These are phyloP conservation scores for Nemania sp. DNA, from an alignment of 2,329 filamentous ascomycete species.

Conservation along the genomic window DNA sequence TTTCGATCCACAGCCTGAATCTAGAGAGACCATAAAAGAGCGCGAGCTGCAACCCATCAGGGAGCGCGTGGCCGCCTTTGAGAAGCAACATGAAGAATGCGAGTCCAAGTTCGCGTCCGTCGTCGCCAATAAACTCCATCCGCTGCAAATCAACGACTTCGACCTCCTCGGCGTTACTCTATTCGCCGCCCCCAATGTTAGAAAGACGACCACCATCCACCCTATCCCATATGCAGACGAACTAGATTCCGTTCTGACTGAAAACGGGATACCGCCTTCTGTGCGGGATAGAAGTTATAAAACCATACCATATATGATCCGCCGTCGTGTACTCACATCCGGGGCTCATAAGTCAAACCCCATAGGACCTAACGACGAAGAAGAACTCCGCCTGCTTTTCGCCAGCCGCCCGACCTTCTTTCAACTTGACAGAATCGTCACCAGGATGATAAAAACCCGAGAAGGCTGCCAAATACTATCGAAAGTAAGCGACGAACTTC, in stretches of 20 bases:
- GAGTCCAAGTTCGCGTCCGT: conserved; percentile 35
- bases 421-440: conserved; percentile 47
- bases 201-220: neutral
- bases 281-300: conserved; percentile 35
- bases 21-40: conserved; percentile 19
- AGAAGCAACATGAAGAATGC: conserved; percentile 40
- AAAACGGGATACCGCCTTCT: conserved; percentile 48
- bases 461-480: conserved; percentile 40
- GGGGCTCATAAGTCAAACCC: neutral
- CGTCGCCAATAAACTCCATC: conserved; percentile 38
- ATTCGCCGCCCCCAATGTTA: conserved; percentile 11
- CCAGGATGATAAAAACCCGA: conserved; percentile 36
- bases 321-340: conserved; percentile 41
- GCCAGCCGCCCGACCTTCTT: conserved; percentile 24
- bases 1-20: conserved; percentile 50
- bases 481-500: conserved; percentile 19
- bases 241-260: conserved; percentile 35
- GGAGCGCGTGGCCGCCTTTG: conserved; percentile 49
- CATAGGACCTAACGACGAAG: neutral
- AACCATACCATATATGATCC: conserved; percentile 47
- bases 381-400: conserved; percentile 31
- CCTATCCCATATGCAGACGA: neutral
- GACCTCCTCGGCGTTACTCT: conserved; percentile 60
- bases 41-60: conserved; percentile 50
- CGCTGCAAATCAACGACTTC: conserved; percentile 57